Evolutionary conservation across 257 asterid species (phyloP).

Genomic region (Vinca minor): DNA sequence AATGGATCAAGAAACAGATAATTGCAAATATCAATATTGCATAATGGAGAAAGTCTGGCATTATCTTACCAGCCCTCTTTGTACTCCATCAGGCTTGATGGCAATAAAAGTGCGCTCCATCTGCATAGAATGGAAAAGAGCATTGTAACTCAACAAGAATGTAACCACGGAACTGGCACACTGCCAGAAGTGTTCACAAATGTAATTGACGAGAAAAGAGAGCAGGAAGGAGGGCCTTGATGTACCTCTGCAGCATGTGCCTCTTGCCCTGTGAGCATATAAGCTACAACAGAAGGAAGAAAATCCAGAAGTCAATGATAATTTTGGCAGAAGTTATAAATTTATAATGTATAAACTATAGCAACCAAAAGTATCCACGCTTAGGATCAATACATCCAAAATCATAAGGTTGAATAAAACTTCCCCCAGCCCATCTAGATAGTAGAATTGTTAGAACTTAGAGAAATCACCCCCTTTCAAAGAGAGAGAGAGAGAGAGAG

Average conservation of each 20-base stretch:
- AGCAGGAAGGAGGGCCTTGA: not conserved
- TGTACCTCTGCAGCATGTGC: constrained; percentile 85
- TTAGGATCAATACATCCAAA: not conserved
- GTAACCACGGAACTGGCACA: constrained; percentile 1
- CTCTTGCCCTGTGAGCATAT: constrained; percentile 85
- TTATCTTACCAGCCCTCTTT: constrained; percentile 81
- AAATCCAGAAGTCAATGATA: constrained; percentile 11
- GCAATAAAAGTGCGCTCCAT: constrained; percentile 92
- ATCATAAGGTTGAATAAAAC: not conserved
- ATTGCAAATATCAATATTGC: constrained; percentile 3
- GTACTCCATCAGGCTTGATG: constrained; percentile 99
- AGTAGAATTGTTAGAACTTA: too few relatives aligned
- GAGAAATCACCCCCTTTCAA: not conserved
- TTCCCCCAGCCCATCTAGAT: not conserved
- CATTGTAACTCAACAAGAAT: constrained; percentile 19
- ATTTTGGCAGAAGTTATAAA: not conserved
- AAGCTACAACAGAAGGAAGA: constrained; percentile 37
- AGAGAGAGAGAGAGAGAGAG: not conserved
- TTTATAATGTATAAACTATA: not conserved
- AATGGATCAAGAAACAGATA: constrained; percentile 5
- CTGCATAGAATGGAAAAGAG: constrained; percentile 27
- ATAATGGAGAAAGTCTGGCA: constrained; percentile 3
- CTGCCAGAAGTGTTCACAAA: not conserved
- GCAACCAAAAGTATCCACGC: not conserved
- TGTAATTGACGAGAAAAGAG: not conserved